phyloP scores from a whole-genome alignment of 257 asterid genomes.

The Nyctanthes arbortristis region DNA sequence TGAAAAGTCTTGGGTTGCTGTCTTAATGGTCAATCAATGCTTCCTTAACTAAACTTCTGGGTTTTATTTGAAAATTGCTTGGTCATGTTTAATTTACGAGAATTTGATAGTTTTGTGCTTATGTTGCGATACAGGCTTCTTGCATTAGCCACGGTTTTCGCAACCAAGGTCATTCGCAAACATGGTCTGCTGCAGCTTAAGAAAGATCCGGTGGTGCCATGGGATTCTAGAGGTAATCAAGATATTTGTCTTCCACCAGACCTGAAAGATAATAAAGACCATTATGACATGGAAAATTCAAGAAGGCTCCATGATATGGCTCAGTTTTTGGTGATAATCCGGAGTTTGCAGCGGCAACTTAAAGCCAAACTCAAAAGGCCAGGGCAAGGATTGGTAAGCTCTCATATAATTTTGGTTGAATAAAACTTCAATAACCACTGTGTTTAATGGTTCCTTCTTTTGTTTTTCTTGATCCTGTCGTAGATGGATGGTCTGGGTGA shows the following conservation, averaged over 20 bases:
- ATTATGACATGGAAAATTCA: constrained; percentile 40
- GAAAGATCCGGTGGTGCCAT: constrained; percentile 44
- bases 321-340: constrained; percentile 65
- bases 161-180: constrained; percentile 66
- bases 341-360: constrained; percentile 73
- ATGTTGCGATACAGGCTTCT: constrained; percentile 80
- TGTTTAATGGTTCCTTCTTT: constrained; percentile 19
- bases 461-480: constrained; percentile 4
- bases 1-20: background rate
- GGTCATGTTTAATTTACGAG: constrained; percentile 23
- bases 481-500: constrained; percentile 58
- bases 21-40: background rate
- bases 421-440: constrained; percentile 1
- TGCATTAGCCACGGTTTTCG: constrained; percentile 74
- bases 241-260: constrained; percentile 32
- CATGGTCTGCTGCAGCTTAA: constrained; percentile 70
- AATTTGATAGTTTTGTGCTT: constrained; percentile 21
- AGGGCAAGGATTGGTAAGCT: constrained; percentile 64
- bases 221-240: constrained; percentile 41
- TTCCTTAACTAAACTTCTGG: constrained; percentile 11
- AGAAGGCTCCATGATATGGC: constrained; percentile 73
- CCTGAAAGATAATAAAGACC: constrained; percentile 39
- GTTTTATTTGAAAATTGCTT: constrained; percentile 17
- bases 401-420: constrained; percentile 20
- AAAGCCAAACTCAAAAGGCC: constrained; percentile 65